Conservation (phyloP, 148 eudicot species). For the Cornus suecica region DNA sequence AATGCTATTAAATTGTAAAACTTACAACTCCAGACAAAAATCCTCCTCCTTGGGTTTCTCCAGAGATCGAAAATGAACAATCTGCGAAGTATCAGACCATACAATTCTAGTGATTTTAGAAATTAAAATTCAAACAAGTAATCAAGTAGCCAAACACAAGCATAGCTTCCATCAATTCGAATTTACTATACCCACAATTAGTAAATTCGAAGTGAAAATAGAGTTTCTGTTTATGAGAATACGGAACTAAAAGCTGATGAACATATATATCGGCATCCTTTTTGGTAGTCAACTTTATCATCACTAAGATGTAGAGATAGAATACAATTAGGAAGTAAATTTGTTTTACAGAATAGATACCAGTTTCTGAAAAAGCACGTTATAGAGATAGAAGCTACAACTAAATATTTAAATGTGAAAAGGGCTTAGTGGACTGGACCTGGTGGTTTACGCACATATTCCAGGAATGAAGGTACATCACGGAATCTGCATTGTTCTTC, state of each 20-base stretch:
- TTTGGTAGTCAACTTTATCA: background rate
- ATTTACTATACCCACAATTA: too few relatives aligned
- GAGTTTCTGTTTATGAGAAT: background rate
- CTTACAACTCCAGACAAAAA: slow-evolving; percentile 84
- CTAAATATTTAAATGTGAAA: background rate
- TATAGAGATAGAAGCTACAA: too few relatives aligned
- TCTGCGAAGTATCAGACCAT: slow-evolving; percentile 29
- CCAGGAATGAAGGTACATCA: slow-evolving; percentile 72
- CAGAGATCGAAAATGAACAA: slow-evolving; percentile 78
- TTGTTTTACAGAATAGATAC: too few relatives aligned
- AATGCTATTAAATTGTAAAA: background rate
- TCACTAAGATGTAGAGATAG: background rate
- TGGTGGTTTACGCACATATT: slow-evolving; percentile 83
- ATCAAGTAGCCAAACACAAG: too few relatives aligned
- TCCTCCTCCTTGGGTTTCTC: slow-evolving; percentile 91
- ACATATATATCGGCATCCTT: too few relatives aligned
- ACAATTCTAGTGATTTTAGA: background rate
- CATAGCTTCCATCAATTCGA: background rate
- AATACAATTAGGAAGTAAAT: too few relatives aligned
- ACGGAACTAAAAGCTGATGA: background rate
- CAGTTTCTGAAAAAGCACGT: too few relatives aligned
- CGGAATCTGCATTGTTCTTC: slow-evolving; percentile 54
- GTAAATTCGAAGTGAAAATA: background rate
- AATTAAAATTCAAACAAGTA: background rate
- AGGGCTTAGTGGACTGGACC: slow-evolving; percentile 29